These are phyloP conservation scores for Ascochyta fabae DNA, from an alignment of 2,329 filamentous ascomycete species.

Conservation along the genomic window DNA sequence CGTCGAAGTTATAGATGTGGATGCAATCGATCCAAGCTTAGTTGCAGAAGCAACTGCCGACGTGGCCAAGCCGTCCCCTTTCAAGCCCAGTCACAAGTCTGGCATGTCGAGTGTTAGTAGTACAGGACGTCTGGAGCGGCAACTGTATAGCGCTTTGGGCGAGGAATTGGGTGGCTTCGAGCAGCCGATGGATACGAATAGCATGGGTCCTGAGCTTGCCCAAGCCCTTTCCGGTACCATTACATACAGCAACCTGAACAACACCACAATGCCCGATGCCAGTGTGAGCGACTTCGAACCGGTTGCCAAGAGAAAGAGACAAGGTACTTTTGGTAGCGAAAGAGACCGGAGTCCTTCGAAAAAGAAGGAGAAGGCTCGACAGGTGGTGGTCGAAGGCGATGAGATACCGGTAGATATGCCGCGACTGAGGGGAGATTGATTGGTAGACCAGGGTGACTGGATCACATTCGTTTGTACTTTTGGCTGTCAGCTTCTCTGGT, in stretches of 20 bases:
- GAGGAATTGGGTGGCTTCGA: slow-evolving; percentile 39
- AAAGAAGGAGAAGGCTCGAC: slow-evolving; percentile 34
- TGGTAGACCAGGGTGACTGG: neutral
- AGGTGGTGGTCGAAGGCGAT: neutral
- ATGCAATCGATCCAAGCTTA: slow-evolving; percentile 25
- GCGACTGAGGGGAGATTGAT: slow-evolving; percentile 19
- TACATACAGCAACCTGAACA: slow-evolving; percentile 7
- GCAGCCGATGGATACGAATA: slow-evolving; percentile 14
- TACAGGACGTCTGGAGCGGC: slow-evolving; percentile 34
- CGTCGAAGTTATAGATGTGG: slow-evolving; percentile 33
- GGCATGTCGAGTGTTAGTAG: slow-evolving; percentile 40
- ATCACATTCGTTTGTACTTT: neutral
- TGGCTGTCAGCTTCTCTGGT: neutral
- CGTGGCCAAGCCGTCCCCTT: slow-evolving; percentile 17
- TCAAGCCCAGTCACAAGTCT: slow-evolving; percentile 32
- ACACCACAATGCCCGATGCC: slow-evolving; percentile 4
- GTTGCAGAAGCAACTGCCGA: slow-evolving; percentile 5
- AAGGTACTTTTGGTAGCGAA: slow-evolving; percentile 29
- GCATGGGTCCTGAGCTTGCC: slow-evolving; percentile 25
- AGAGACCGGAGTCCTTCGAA: slow-evolving; percentile 26
- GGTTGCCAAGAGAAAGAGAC: slow-evolving; percentile 38
- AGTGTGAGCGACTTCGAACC: slow-evolving; percentile 23
- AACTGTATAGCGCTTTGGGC: slow-evolving; percentile 41
- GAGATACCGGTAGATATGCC: slow-evolving; percentile 8
- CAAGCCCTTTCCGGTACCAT: slow-evolving; percentile 8